Percentiles rank a stretch among this genome's conserved stretches.
Conservation (phyloP, 2,329 filamentous ascomycete species). For the Achaetomium macrosporum region DNA sequence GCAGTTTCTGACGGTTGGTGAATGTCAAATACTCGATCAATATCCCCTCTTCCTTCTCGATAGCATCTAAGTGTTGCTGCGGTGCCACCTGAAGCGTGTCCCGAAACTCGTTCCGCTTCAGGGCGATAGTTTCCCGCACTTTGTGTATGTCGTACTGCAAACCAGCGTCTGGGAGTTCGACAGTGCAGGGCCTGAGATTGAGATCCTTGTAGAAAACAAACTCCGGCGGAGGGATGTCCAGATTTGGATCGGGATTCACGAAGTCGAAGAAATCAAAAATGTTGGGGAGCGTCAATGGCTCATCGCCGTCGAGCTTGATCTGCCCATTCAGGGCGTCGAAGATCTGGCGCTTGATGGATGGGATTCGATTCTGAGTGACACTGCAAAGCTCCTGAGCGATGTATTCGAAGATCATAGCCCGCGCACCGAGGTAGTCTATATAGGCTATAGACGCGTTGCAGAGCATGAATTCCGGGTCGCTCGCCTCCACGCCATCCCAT, state of each 20-base stretch:
- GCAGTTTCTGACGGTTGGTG: constrained; percentile 56
- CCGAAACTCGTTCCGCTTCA: constrained; percentile 60
- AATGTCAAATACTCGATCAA: constrained; percentile 57
- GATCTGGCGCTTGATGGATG: constrained; percentile 62
- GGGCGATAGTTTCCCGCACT: constrained; percentile 65
- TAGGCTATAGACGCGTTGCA: constrained; percentile 63
- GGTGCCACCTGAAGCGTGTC: constrained; percentile 44
- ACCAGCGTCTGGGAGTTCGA: constrained; percentile 52
- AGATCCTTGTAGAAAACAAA: constrained; percentile 59
- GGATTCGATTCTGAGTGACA: constrained; percentile 64
- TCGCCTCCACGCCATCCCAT: constrained; percentile 66
- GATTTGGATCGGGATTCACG: constrained; percentile 50
- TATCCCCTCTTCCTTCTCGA: constrained; percentile 55
- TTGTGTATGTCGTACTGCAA: constrained; percentile 63
- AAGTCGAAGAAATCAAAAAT: constrained; percentile 95
- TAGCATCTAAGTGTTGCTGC: constrained; percentile 41
- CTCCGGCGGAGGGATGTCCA: constrained; percentile 45
- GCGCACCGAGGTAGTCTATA: constrained; percentile 69
- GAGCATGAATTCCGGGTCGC: constrained; percentile 61
- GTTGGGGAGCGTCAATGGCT: constrained; percentile 62
- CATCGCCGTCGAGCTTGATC: constrained; percentile 59
- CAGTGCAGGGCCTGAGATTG: constrained; percentile 60
- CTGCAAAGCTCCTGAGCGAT: constrained; percentile 77
- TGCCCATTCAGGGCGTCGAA: constrained; percentile 73
- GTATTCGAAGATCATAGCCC: constrained; percentile 78